Evolutionary conservation across 176 grass and related monocot species (phyloP), one percentile per base, ranked within the genome.

Genomic region (Tuctoria greenei): DNA sequence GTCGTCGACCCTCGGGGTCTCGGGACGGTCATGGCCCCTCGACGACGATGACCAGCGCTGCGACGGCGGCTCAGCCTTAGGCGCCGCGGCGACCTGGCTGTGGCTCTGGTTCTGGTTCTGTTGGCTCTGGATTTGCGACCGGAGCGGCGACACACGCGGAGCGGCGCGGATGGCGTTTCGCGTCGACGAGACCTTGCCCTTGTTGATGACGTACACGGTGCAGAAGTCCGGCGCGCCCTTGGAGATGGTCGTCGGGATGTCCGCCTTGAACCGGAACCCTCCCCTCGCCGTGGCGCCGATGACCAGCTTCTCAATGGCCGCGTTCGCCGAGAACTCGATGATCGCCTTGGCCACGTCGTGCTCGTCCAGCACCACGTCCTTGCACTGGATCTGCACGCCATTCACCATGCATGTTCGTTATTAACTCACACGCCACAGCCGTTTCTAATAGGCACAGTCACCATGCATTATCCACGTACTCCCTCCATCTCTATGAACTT

Each of bases 181-280:
- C 74, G 66, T n/a, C 15, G 74, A 81, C 6, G 84, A 75, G 0
- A 88, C 84, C 81, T 97, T 97, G 2, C 92, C 86, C 83, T 94
- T 98, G 74, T 75, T 84, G 41, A 98, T 79, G 13, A 92, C 18
- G 72, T 91, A 89, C 28, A 98, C 89, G 0, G 84, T 90, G 86
- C 91, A 98, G 78, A 90, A 98, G 77, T 94, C 91, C 5, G 95
- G 84, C 2, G 84, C 88, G 69, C 79, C 82, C 83, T 98, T 98
- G 66, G 82, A 83, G 69, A 98, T 81, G 43, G 54, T 85, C 8
- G 71, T 79, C 8, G 91, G 78, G 49, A 90, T 71, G 80, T 98
- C 95, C 24, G 86, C 88, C 82, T 86, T 98, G 82, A 98, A 93
- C 25, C 86, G 61, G 68, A 99, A 84, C 43, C 95, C 95, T 11